Base-by-base conservation (phyloP, 495 filamentous ascomycete genomes). In the Penicillium canescens region DNA sequence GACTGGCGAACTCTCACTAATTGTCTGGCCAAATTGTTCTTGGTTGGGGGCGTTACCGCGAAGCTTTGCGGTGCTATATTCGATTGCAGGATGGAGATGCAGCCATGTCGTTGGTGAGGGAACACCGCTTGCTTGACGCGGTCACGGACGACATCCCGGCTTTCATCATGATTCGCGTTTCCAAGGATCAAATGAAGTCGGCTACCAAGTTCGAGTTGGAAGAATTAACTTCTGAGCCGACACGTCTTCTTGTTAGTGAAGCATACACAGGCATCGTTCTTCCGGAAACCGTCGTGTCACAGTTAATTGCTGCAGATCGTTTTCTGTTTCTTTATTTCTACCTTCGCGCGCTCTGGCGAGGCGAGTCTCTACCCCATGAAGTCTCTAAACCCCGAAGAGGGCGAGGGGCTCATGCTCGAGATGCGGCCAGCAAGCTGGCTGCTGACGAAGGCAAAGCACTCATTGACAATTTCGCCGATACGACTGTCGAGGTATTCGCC, bases 251-350 rank as follows among this genome's bases (percentile, higher is more conserved):
- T 16, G 92, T 93, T n/a, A 82, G 90, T 26, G 94, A 96, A 70
- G 91, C 92, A 8, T 85, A 89, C 47, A 88, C 91, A 42, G 94
- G 94, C 1, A 86, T 93, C 38, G 88, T 98, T 13, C 85, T 78
- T 10, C 89, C 92, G 0, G 78, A 86, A 3, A 78, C 82, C 0
- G 91, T 98, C 5, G 86, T 98, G 33, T 57, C 72, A 2, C 93
- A 98, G 57, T 79, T 98, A 3, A 56, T 81, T 48, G 67, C 68
- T 33, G 74, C 74, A 50, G 74, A 77, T 63, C 74, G 55, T 3
- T 65, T 74, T 38, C 68, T 90, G n/a, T 96, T 94, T 65, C 82
- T 95, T 6, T 98, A 88, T 72, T 92, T 98, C 72, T 97, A 97
- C 64, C 77, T 97, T 9, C 84, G 90, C 12, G 83, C 87, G 2